phyloP scores from a whole-genome alignment of 768 basidiomycete species.

The Lactarius sp. region DNA sequence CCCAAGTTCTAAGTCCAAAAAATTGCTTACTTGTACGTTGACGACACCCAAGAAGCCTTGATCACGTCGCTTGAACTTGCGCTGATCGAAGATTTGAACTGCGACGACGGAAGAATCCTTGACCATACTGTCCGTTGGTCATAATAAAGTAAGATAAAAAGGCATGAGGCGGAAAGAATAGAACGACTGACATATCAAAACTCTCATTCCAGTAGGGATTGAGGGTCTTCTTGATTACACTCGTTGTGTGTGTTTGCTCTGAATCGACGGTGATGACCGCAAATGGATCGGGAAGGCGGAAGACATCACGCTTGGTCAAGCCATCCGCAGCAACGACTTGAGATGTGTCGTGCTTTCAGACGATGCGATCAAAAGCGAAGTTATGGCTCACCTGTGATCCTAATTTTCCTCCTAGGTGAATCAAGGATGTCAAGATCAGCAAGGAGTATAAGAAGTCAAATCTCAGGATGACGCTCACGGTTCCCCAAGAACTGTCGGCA shows the following conservation, averaged over 20 bases:
- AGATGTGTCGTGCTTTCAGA: conserved; percentile 1
- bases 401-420: conserved; percentile 58
- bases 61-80: conserved; percentile 97
- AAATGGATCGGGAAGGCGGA: conserved; percentile 95
- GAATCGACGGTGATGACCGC: conserved; percentile 98
- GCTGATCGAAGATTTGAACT: conserved; percentile 98
- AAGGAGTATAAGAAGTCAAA: not conserved
- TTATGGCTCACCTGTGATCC: conserved; percentile 58
- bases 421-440: conserved; percentile 23
- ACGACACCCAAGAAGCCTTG: conserved; percentile 98
- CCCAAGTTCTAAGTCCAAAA: conserved; percentile 85
- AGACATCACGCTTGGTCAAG: conserved; percentile 90
- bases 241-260: conserved; percentile 95
- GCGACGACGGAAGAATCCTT: conserved; percentile 98
- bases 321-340: conserved; percentile 96
- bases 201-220: conserved; percentile 98
- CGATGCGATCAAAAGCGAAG: not conserved
- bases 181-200: conserved; percentile 80
- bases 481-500: conserved; percentile 31
- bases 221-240: conserved; percentile 92
- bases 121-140: conserved; percentile 57
- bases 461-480: conserved; percentile 26
- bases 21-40: conserved; percentile 87
- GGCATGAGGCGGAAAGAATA: not conserved
- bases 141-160: conserved; percentile 12